Evolutionary conservation across 2,329 filamentous ascomycete species (phyloP), one percentile per base, ranked within the genome.

Genomic region (Aspergillus fijiensis): DNA sequence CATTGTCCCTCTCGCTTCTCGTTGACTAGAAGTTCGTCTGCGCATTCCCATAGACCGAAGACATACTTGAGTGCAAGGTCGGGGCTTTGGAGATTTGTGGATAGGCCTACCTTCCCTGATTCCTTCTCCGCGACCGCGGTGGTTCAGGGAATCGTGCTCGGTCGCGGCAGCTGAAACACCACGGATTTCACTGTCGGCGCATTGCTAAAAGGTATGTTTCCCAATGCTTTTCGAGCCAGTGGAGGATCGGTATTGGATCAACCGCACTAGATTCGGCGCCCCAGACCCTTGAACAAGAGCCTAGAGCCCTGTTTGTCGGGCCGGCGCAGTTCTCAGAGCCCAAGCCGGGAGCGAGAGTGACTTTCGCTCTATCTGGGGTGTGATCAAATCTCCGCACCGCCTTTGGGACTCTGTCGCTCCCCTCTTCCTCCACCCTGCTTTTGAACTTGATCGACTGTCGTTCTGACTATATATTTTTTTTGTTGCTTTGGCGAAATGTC

Each of bases 351-450:
- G 62, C 64, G 63, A 66, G 42, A 49, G 62, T 64, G 64, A 64
- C 62, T 60, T 63, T 60, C 66, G 57, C 59, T 66, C 64, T 67
- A 64, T 67, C 66, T 72, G 70, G 70, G 70, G 68, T 66, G 64
- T 68, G 71, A 72, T 74, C 72, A 75, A 67, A 73, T 75, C 73
- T 75, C 73, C 72, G 73, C 73, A 75, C 73, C 72, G 73, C 72
- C 73, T 75, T 74, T 71, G 64, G 61, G 64, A 63, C 67, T 64
- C 57, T 61, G 64, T 58, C 66, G 65, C 66, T 62, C 59, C 60
- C 58, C 64, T 58, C 63, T 35, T 61, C 59, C 62, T 59, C 59
- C 58, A 29, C 58, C 35, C 47, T 60, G 27, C 56, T 51, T 25
- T 53, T 29, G 42, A 48, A 25, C 25, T 25, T 54, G 55, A 60